phyloP scores from a whole-genome alignment of 2,329 filamentous ascomycete genomes.

The Ophiostoma australiae region DNA sequence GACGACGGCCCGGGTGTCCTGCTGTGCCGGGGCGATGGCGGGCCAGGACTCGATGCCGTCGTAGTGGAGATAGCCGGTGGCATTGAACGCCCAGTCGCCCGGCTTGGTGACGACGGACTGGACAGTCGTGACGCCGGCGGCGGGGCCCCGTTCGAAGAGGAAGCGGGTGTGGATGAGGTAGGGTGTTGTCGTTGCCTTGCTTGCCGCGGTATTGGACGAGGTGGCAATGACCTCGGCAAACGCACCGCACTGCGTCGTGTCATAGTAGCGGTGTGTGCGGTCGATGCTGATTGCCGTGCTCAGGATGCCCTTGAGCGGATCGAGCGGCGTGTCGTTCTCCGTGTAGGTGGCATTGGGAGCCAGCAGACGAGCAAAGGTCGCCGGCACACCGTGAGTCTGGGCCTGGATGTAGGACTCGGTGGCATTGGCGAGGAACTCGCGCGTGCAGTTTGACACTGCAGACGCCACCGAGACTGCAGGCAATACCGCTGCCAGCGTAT shows the following conservation, averaged over 20 bases:
- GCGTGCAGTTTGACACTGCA: neutral
- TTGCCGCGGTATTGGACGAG: neutral
- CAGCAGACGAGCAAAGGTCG: neutral
- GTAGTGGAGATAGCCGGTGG: neutral
- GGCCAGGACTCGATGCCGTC: neutral
- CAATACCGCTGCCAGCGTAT: neutral
- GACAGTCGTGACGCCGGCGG: neutral
- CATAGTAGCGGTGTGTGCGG: neutral
- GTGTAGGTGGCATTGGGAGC: neutral
- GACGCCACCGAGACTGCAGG: neutral
- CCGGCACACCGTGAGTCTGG: neutral
- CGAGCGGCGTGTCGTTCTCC: neutral
- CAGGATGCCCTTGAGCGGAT: neutral
- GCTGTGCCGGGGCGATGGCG: neutral
- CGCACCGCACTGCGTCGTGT: neutral
- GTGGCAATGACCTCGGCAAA: neutral
- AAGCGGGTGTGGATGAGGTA: neutral
- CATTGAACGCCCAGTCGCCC: neutral
- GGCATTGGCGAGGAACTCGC: neutral
- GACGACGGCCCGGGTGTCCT: neutral
- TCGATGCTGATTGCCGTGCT: neutral
- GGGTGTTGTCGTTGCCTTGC: neutral
- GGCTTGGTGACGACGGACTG: neutral
- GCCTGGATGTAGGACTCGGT: neutral
- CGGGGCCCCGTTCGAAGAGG: neutral